Conservation (phyloP, 345 rosid genomes). For the Raphanus raphanistrum region DNA sequence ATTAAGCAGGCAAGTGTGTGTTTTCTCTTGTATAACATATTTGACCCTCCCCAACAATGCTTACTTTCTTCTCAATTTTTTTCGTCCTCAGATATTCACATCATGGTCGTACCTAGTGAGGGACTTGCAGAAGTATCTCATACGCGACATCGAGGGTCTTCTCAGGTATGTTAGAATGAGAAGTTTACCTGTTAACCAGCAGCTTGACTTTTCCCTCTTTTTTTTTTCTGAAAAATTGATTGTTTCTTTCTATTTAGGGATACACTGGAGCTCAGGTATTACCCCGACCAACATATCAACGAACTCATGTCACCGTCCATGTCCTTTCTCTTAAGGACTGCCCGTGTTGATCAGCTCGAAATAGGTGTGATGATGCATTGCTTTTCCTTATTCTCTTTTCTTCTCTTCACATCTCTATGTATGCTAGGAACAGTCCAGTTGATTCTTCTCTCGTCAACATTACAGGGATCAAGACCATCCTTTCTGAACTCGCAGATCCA, state of each 20-base stretch:
- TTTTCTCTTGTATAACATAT: neutral
- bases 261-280: conserved; percentile 64
- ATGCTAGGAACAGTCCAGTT: conserved; percentile 6
- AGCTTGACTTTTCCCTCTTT: too few relatives aligned
- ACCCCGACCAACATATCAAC: conserved; percentile 51
- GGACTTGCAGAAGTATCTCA: conserved; percentile 67
- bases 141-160: conserved; percentile 44
- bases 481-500: conserved; percentile 53
- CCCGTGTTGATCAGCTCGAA: conserved; percentile 50
- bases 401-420: neutral
- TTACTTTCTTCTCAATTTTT: neutral
- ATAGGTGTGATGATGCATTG: conserved; percentile 47
- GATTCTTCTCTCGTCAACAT: conserved; percentile 20
- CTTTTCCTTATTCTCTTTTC: neutral
- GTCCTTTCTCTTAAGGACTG: conserved; percentile 76
- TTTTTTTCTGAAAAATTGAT: neutral
- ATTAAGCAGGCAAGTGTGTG: conserved; percentile 62
- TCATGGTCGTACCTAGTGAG: conserved; percentile 66
- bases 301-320: conserved; percentile 56
- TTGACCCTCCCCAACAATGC: neutral
- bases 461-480: conserved; percentile 59
- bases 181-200: too few relatives aligned
- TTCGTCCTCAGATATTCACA: conserved; percentile 55
- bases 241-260: conserved; percentile 41
- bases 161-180: conserved; percentile 54